Evolutionary conservation across 1,284 basidiomycete species (phyloP).

Genomic region (Leccinum subspadiceum): DNA sequence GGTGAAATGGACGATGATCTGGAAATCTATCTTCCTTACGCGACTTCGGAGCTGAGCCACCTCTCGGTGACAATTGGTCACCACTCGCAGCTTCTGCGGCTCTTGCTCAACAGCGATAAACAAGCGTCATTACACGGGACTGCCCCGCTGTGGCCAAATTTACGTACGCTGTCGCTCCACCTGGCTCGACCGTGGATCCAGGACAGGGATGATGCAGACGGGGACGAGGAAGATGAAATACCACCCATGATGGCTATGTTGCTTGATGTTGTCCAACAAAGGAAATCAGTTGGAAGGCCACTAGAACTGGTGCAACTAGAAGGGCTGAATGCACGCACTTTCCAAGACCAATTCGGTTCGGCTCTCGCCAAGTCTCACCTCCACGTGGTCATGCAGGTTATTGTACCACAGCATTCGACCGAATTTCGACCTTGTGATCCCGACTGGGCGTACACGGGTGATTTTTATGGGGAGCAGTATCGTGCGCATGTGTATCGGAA

Average conservation of each 20-base stretch:
- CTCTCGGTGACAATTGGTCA: conserved; percentile 34
- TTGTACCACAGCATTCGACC: conserved; percentile 14
- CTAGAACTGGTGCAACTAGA: conserved; percentile 27
- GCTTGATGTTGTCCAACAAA: conserved; percentile 33
- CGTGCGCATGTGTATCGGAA: conserved; percentile 33
- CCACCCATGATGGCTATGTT: conserved; percentile 31
- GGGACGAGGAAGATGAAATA: conserved; percentile 33
- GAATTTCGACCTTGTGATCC: conserved; percentile 24
- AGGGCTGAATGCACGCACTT: conserved; percentile 22
- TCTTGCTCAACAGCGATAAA: conserved; percentile 35
- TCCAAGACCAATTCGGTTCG: conserved; percentile 28
- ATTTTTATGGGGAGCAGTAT: conserved; percentile 33
- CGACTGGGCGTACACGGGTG: conserved; percentile 28
- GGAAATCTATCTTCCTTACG: conserved; percentile 34
- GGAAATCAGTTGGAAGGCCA: conserved; percentile 32
- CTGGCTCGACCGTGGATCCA: conserved; percentile 29
- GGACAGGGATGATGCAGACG: conserved; percentile 31
- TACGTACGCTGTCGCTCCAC: conserved; percentile 30
- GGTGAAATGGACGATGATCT: conserved; percentile 36
- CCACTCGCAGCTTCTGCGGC: conserved; percentile 34
- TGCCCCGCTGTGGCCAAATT: conserved; percentile 32
- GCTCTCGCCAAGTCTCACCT: conserved; percentile 29
- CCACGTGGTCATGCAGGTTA: conserved; percentile 27
- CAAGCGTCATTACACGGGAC: conserved; percentile 34
- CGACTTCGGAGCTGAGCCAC: conserved; percentile 31